These are phyloP conservation scores for Cytospora leucostoma DNA, from an alignment of 2,329 filamentous ascomycete genomes.

Conservation along the genomic window DNA sequence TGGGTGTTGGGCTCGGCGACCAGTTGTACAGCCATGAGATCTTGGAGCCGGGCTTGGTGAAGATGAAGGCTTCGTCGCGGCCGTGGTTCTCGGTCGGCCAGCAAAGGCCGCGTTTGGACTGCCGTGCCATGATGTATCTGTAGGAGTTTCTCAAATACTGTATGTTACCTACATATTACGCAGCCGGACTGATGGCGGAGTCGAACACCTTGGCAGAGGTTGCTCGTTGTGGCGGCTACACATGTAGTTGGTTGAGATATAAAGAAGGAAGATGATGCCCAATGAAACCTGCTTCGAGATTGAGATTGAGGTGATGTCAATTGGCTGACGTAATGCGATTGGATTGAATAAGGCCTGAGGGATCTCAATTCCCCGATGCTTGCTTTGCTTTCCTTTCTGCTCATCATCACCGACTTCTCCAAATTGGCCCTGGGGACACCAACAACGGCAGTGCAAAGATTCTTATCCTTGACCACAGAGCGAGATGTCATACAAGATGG, in stretches of 20 bases:
- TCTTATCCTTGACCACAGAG: too few species aligned
- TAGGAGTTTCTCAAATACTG: not conserved
- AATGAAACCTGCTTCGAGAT: not conserved
- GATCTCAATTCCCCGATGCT: too few species aligned
- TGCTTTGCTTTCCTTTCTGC: too few species aligned
- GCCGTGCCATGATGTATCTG: not conserved
- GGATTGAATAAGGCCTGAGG: not conserved
- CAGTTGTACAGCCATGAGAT: constrained; percentile 33
- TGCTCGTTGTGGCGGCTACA: not conserved
- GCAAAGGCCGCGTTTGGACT: constrained; percentile 31
- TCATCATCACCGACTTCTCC: too few species aligned
- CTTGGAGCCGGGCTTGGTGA: constrained; percentile 33
- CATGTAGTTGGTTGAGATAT: not conserved
- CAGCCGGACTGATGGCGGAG: not conserved
- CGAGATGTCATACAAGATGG: too few species aligned
- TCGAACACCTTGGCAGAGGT: not conserved
- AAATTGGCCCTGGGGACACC: too few species aligned
- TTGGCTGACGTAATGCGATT: not conserved
- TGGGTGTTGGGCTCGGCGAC: constrained; percentile 30
- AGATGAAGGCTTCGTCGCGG: constrained; percentile 33
- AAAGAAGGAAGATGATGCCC: not conserved
- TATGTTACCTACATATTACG: not conserved
- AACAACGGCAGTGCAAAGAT: too few species aligned
- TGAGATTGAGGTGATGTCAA: not conserved
- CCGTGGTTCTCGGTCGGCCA: constrained; percentile 30